A percentile compares a stretch with the other conserved stretches of the same genome.
These are phyloP conservation scores for Taphrina populina DNA, from an alignment of 1,139 yeast species.

Conservation along the genomic window DNA sequence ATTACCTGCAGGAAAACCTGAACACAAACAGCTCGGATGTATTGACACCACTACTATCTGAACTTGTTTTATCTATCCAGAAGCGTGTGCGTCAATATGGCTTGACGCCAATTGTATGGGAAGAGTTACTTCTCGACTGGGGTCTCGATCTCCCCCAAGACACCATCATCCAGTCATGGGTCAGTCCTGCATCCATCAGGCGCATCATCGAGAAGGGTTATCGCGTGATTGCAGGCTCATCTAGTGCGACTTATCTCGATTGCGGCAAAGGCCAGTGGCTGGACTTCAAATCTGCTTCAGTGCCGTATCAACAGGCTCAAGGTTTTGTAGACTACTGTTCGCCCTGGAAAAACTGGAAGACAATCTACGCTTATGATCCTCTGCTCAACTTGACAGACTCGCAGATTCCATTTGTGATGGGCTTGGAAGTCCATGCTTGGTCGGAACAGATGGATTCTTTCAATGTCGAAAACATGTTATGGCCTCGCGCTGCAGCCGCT, in stretches of 20 bases:
- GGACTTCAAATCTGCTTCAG: constrained; percentile 3
- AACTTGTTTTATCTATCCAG: constrained; percentile 7
- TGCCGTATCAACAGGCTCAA: constrained; percentile 4
- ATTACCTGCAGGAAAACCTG: constrained; percentile 5
- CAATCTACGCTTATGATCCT: constrained; percentile 51
- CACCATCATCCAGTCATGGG: constrained; percentile 52
- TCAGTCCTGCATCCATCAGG: constrained; percentile 44
- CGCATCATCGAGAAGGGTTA: constrained; percentile 48
- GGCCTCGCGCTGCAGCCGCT: constrained; percentile 55
- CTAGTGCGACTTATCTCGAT: constrained; percentile 50
- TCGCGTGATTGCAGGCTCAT: constrained; percentile 51
- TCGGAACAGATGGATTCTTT: constrained; percentile 51
- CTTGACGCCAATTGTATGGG: constrained; percentile 45
- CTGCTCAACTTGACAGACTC: constrained; percentile 46
- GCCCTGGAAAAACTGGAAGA: constrained; percentile 55
- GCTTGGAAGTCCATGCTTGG: constrained; percentile 54
- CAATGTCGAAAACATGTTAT: constrained; percentile 49
- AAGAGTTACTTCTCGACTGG: constrained; percentile 45
- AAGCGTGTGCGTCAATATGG: constrained; percentile 2
- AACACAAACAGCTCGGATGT: constrained; percentile 9
- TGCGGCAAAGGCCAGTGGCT: constrained; percentile 53
- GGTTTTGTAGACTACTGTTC: constrained; percentile 49
- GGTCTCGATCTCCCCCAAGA: constrained; percentile 44
- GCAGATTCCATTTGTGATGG: constrained; percentile 48
- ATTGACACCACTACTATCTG: constrained; percentile 15